phyloP scores from a whole-genome alignment of 345 rosid genomes.

The Eucalyptus albens region DNA sequence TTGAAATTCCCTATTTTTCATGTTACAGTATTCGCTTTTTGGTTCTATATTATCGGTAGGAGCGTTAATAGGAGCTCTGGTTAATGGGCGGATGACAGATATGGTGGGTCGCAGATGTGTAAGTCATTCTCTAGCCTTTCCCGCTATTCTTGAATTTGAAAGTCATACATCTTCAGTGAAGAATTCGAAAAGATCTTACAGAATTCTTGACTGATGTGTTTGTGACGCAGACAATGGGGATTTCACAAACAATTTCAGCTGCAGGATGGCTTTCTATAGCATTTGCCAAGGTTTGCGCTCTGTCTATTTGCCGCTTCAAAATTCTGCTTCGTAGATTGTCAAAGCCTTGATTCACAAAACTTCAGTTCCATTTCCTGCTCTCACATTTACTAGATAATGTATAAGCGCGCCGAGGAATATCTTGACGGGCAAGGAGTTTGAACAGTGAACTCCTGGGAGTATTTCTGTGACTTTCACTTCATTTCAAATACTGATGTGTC shows the following conservation, averaged over 20 bases:
- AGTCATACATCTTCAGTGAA: background rate
- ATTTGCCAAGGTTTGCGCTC: conserved; percentile 16
- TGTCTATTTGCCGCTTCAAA: background rate
- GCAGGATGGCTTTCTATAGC: conserved; percentile 47
- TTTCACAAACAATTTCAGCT: conserved; percentile 24
- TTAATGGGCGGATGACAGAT: conserved; percentile 15
- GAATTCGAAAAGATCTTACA: background rate
- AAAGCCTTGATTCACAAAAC: background rate
- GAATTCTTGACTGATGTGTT: background rate
- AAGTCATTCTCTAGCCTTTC: background rate
- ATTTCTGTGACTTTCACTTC: background rate
- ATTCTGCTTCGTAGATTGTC: background rate
- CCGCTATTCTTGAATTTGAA: background rate
- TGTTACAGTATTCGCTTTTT: conserved; percentile 23
- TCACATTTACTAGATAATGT: background rate
- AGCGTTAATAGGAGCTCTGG: conserved; percentile 14
- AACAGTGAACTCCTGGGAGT: background rate
- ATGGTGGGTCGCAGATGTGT: conserved; percentile 19
- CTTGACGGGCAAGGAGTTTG: background rate
- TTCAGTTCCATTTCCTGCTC: background rate
- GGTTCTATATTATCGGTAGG: conserved; percentile 18
- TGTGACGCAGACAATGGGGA: conserved; percentile 41
- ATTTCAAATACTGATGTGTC: background rate
- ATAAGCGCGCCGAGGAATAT: background rate
- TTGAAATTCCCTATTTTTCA: background rate